Evolutionary conservation across 2,329 filamentous ascomycete species (phyloP), one percentile per base, ranked within the genome.

Genomic region (Penicillium fuscoglaucum): DNA sequence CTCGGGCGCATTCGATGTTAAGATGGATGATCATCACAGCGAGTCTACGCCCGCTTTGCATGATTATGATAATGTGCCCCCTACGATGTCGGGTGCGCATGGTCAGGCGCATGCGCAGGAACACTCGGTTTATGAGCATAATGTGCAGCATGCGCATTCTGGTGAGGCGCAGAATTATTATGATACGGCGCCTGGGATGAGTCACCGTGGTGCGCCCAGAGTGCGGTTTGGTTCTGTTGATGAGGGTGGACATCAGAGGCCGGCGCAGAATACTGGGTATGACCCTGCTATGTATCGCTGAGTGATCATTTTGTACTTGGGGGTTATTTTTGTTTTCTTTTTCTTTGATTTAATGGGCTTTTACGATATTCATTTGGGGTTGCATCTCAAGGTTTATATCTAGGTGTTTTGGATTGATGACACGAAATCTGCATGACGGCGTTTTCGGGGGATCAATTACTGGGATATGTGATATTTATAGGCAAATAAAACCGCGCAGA

Each of bases 211-310:
- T 41, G 64, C 53, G 4, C 56, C 63, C 1, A 41, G 66, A 26
- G 65, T 64, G 48, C 59, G 63, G 12, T 70, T 68, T 55, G 66
- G 62, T 45, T 52, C 59, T 43, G 63, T 61, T 58, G 65, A 66
- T 45, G 63, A 61, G 57, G 58, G 28, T 24, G 55, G 51, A 9
- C 67, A 76, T 62, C 58, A 55, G 13, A 61, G 64, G 40, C 68
- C 68, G 3, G 52, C 59, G 21, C 68, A 72, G 59, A 69, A 75
- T 59, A 76, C 74, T 26, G 66, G 64, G 3, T 76, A 76, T 70
- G 74, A 75, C 37, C 66, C 72, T 39, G 67, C 63, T 13, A 65
- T 62, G 37, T 72, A 73, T 64, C 66, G 72, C 35, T 74, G 59
- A 73, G 55, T 15, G 51, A 6, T 7, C 1, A 3, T 29, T 29